A percentile compares a stretch with the other conserved stretches of the same genome.
These are phyloP conservation scores for Geranium brycei DNA, from an alignment of 345 rosid genomes.

Conservation along the genomic window DNA sequence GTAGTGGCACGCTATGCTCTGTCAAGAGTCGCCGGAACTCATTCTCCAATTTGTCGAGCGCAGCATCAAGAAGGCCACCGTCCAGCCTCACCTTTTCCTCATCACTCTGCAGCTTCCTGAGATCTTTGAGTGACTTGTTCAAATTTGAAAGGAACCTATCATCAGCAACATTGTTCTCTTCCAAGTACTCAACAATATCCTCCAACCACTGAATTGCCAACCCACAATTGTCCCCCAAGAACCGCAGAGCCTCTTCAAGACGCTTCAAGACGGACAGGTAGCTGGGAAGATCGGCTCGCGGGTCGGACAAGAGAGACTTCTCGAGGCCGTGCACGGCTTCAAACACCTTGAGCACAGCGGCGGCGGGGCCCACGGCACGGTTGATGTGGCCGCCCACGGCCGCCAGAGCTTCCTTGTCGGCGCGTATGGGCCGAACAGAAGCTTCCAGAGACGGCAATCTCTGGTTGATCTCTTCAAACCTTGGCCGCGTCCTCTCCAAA, in stretches of 20 bases:
- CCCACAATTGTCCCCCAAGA: conserved; percentile 83
- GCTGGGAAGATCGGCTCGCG: conserved; percentile 63
- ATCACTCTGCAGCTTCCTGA: conserved; percentile 43
- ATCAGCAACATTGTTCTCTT: conserved; percentile 75
- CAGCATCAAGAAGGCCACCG: conserved; percentile 79
- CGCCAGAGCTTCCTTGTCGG: conserved; percentile 70
- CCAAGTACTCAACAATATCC: conserved; percentile 92
- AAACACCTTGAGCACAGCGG: conserved; percentile 94
- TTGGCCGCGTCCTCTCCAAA: conserved; percentile 57
- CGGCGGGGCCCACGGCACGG: conserved; percentile 98
- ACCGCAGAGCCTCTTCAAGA: conserved; percentile 82
- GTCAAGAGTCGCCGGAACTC: conserved; percentile 67
- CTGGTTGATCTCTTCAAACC: conserved; percentile 63
- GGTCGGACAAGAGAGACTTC: conserved; percentile 77
- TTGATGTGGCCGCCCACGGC: conserved; percentile 90
- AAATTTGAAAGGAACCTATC: conserved; percentile 48
- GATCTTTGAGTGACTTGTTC: conserved; percentile 53
- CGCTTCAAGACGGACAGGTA: conserved; percentile 78
- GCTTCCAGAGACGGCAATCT: conserved; percentile 69
- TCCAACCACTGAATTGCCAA: conserved; percentile 97
- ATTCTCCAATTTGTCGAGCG: conserved; percentile 63
- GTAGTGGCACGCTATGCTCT: conserved; percentile 80
- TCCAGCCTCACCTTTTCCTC: conserved; percentile 37
- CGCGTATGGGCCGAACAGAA: conserved; percentile 82
- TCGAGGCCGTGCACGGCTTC: conserved; percentile 96